Percentiles rank a stretch among this genome's conserved stretches.
Conservation (phyloP, 2,329 filamentous ascomycete species). For the Monilinia fructigena region DNA sequence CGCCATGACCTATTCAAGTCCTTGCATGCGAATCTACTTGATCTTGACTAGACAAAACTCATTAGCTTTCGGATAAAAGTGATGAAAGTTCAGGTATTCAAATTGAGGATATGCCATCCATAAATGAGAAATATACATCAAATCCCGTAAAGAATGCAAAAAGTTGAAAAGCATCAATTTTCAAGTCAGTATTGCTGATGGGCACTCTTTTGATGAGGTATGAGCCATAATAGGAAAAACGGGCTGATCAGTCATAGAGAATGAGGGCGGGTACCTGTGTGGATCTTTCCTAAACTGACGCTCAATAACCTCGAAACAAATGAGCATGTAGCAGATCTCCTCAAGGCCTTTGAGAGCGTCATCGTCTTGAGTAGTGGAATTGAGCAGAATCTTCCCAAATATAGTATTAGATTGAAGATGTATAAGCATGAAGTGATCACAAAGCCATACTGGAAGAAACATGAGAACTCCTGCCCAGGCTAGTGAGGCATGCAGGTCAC, state of each 20-base stretch:
- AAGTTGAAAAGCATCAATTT: background rate
- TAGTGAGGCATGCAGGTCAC: background rate
- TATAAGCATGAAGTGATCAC: background rate
- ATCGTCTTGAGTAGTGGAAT: background rate
- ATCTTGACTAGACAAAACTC: background rate
- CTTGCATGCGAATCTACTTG: background rate
- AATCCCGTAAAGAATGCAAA: background rate
- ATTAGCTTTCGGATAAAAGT: background rate
- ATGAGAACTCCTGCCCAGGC: background rate
- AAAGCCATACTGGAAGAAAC: background rate
- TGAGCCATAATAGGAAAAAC: background rate
- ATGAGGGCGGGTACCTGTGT: background rate
- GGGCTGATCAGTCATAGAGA: background rate
- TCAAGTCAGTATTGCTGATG: background rate
- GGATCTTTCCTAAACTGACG: background rate
- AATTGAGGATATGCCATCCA: too few species aligned
- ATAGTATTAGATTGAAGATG: background rate
- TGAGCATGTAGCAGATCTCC: background rate
- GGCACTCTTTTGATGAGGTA: background rate
- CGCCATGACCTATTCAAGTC: background rate
- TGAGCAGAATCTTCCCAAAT: background rate
- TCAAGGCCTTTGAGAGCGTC: background rate
- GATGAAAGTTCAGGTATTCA: background rate
- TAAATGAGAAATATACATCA: too few species aligned
- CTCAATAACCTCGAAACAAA: background rate